Base-by-base conservation (phyloP, 1,284 basidiomycete genomes). In the Leccinum fuscescens region DNA sequence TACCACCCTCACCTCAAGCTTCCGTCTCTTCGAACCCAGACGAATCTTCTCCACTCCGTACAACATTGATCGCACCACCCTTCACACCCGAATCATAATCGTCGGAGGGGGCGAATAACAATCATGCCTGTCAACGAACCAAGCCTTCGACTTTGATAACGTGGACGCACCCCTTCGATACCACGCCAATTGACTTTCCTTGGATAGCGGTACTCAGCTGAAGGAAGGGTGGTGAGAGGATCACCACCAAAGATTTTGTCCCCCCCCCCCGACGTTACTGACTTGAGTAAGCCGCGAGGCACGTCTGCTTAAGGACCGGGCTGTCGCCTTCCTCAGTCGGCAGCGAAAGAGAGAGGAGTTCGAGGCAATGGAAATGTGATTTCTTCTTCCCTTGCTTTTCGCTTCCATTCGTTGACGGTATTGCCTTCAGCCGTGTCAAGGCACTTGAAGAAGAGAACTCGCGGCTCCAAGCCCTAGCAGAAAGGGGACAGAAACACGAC, bases 271-370 rank as follows among this genome's bases (percentile, higher is more conserved):
- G 24, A 24, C 24, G 24, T 24, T 24, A 24, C 24, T 24, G 24
- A 24, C 24, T 24, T 24, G 24, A 24, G 24, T 24, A 24, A 24
- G 24, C 24, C 24, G 24, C 24, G 24, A 24, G 24, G 24, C 24
- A 24, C 24, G 24, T 24, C 24, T 24, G 24, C 24, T 24, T 62
- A 95, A 95, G 81, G 95, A 95, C 78, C 85, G 93, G 58, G 93
- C 93, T 11, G 93, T 93, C 8, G 93, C 93, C 57, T 95, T 95
- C 79, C 86, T 95, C 68, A 90, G 87, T 74, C 82, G 93, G 70
- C 93, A 95, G 76, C 83, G 93, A 69, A 95, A 95, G 77, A 86
- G 93, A 62, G 93, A 95, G 77, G 93, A 95, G 77, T 95, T 94
- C 70, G 93, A 95, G 76, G 81, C 77, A 71, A 93, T 95, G 87